These are phyloP conservation scores for Grosmannia clavigera DNA, from an alignment of 2,329 filamentous ascomycete species.

Conservation along the genomic window DNA sequence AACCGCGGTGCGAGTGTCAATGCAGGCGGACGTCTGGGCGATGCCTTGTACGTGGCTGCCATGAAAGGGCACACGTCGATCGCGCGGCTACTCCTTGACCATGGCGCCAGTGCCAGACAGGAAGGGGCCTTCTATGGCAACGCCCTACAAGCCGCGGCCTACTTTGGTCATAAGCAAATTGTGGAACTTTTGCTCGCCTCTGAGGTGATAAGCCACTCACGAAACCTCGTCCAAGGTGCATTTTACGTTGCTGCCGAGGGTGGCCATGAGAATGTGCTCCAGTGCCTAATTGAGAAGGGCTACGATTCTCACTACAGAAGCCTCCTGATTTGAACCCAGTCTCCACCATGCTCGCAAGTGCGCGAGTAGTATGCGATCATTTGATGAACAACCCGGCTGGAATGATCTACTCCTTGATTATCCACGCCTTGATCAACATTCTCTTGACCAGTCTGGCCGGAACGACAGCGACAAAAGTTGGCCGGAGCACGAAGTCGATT, in stretches of 20 bases:
- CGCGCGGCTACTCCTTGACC: background rate
- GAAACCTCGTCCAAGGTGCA: background rate
- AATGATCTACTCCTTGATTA: no score
- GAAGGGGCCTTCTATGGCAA: background rate
- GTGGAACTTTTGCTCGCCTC: background rate
- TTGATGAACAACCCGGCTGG: no score
- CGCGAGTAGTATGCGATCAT: no score
- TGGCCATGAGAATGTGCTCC: background rate
- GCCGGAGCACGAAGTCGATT: no score
- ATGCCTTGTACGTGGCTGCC: background rate
- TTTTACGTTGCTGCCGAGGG: background rate
- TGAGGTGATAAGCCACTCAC: background rate
- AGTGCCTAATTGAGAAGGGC: background rate
- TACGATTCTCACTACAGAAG: background rate
- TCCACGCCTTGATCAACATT: no score
- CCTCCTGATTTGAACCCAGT: no score
- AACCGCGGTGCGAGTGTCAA: background rate
- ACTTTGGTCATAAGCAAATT: background rate
- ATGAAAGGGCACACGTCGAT: background rate
- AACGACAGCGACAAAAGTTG: no score
- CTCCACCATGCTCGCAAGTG: no score
- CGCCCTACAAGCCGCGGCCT: background rate
- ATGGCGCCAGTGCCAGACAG: background rate
- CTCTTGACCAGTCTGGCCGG: no score
- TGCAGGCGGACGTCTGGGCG: background rate